phyloP scores from a whole-genome alignment of 768 basidiomycete species.

The Gyrodon lividus region DNA sequence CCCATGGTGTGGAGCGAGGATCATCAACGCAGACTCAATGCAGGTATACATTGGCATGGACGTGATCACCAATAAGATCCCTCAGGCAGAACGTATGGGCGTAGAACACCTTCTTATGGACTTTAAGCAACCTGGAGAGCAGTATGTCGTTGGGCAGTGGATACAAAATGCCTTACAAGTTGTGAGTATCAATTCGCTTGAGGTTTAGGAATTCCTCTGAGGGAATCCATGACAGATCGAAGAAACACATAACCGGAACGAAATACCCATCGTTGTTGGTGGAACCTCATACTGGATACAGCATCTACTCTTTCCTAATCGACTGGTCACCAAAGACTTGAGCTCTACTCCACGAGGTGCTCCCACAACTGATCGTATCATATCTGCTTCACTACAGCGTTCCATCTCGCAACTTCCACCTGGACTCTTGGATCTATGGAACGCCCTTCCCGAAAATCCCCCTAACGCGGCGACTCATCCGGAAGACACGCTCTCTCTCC shows the following conservation, averaged over 20 bases:
- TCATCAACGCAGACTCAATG: conserved; percentile 98
- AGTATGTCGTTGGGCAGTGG: conserved; percentile 88
- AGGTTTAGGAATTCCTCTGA: conserved; percentile 5
- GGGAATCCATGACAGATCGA: conserved; percentile 53
- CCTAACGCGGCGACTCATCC: conserved; percentile 57
- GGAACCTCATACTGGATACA: conserved; percentile 99
- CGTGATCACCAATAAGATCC: conserved; percentile 92
- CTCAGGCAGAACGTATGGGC: conserved; percentile 69
- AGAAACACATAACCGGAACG: conserved; percentile 57
- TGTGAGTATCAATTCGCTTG: conserved; percentile 47
- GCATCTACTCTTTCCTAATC: conserved; percentile 87
- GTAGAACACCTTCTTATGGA: conserved; percentile 89
- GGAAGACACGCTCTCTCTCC: conserved; percentile 58
- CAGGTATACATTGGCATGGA: conserved; percentile 92
- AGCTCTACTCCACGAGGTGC: conserved; percentile 1
- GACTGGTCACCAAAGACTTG: conserved; percentile 43
- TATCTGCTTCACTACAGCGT: conserved; percentile 40
- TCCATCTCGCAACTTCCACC: conserved; percentile 46
- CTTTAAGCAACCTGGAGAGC: conserved; percentile 82
- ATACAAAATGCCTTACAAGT: conserved; percentile 73
- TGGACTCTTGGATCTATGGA: conserved; percentile 49
- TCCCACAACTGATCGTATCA: neutral
- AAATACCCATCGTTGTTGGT: conserved; percentile 88
- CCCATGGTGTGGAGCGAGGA: conserved; percentile 60
- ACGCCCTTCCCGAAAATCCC: conserved; percentile 56